Conservation (phyloP, 2,329 filamentous ascomycete genomes). For the Colletotrichum musicola region DNA sequence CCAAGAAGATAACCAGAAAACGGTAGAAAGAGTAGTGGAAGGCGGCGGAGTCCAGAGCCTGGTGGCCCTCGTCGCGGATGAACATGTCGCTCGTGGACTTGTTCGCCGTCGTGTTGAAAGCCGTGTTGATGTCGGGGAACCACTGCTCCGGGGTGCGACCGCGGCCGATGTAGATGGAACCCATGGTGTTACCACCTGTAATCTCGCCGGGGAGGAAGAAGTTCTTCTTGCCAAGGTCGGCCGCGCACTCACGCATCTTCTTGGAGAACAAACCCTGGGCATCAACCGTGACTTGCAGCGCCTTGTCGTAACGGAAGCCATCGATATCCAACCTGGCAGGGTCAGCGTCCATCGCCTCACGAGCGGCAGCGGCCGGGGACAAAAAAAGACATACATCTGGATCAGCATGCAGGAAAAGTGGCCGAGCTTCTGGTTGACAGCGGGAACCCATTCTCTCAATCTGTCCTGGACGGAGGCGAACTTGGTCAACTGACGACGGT, state of each 20-base stretch:
- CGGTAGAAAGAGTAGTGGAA: constrained; percentile 54
- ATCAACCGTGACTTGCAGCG: constrained; percentile 73
- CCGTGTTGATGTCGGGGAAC: constrained; percentile 40
- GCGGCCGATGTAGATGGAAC: constrained; percentile 71
- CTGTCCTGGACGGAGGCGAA: constrained; percentile 77
- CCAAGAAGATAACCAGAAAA: constrained; percentile 47
- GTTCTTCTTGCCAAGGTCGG: constrained; percentile 68
- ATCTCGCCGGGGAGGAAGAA: constrained; percentile 76
- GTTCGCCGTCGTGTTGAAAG: constrained; percentile 39
- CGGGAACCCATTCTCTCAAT: constrained; percentile 72
- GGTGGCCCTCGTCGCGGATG: constrained; percentile 68
- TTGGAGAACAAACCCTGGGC: constrained; percentile 69
- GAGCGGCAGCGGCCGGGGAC: background rate
- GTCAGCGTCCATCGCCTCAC: background rate
- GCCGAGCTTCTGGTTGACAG: constrained; percentile 68
- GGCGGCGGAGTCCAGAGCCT: constrained; percentile 59
- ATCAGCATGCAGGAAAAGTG: constrained; percentile 75
- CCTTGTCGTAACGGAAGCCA: constrained; percentile 76
- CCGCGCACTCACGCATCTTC: constrained; percentile 69
- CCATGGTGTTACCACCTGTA: constrained; percentile 72
- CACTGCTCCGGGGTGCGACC: constrained; percentile 60
- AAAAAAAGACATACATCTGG: constrained; percentile 48
- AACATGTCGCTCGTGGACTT: constrained; percentile 48
- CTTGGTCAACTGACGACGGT: constrained; percentile 73
- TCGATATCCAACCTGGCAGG: constrained; percentile 68